Percentiles rank a stretch among this genome's conserved stretches.
Conservation (phyloP, 2,329 filamentous ascomycete genomes). For the Aspergillus sp. region DNA sequence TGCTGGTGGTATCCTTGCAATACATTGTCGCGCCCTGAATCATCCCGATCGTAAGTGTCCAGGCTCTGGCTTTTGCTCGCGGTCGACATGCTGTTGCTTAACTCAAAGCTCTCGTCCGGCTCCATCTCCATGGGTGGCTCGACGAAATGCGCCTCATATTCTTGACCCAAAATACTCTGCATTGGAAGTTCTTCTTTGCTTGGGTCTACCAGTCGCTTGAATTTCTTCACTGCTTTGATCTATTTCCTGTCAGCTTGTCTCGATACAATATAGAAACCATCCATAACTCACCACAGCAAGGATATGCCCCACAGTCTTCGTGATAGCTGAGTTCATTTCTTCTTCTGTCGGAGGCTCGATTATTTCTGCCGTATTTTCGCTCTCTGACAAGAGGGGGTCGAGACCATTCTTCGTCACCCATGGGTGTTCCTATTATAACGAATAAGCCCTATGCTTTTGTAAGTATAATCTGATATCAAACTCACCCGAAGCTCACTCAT, state of each 20-base stretch:
- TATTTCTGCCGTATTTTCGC: slow-evolving; percentile 78
- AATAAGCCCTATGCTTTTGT: neutral
- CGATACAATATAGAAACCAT: neutral
- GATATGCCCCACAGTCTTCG: slow-evolving; percentile 77
- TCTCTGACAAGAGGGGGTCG: slow-evolving; percentile 69
- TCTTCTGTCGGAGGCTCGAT: slow-evolving; percentile 81
- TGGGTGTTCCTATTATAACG: slow-evolving; percentile 61
- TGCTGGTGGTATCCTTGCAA: slow-evolving; percentile 47
- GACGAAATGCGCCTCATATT: slow-evolving; percentile 48
- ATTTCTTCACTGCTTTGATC: slow-evolving; percentile 87
- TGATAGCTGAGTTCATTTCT: slow-evolving; percentile 86
- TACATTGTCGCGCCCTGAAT: slow-evolving; percentile 45
- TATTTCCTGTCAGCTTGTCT: slow-evolving; percentile 26
- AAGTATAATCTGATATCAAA: slow-evolving; percentile 5
- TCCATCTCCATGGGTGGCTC: slow-evolving; percentile 51
- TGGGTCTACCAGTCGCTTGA: slow-evolving; percentile 66
- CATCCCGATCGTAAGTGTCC: slow-evolving; percentile 46
- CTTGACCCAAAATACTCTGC: slow-evolving; percentile 54
- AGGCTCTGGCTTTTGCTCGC: slow-evolving; percentile 21
- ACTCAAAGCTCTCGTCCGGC: slow-evolving; percentile 25
- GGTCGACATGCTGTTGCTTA: slow-evolving; percentile 10
- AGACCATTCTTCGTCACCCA: slow-evolving; percentile 82
- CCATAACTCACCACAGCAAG: slow-evolving; percentile 61
- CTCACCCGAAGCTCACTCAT: slow-evolving; percentile 77
- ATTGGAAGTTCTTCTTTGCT: slow-evolving; percentile 46